phyloP scores from a whole-genome alignment of 345 rosid genomes.

The Eucalyptus virginea region DNA sequence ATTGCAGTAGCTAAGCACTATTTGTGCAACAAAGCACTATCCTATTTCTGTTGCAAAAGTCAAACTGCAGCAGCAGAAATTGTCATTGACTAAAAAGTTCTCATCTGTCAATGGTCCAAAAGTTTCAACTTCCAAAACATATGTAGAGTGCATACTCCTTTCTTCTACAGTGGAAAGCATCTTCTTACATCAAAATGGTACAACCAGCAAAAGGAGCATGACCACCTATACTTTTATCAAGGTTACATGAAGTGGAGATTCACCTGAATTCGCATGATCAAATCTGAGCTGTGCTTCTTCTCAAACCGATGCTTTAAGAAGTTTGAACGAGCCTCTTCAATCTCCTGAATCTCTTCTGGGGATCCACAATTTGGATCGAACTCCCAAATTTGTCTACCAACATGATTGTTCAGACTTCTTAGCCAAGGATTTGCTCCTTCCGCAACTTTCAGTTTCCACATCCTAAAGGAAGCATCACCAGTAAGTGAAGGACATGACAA shows the following conservation, averaged over 20 bases:
- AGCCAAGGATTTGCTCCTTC: slow-evolving; percentile 82
- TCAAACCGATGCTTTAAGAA: slow-evolving; percentile 45
- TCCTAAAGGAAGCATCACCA: not conserved
- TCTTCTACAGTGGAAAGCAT: not conserved
- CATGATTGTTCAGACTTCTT: slow-evolving; percentile 48
- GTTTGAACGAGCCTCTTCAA: slow-evolving; percentile 47
- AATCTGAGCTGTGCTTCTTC: slow-evolving; percentile 79
- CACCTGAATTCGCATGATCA: slow-evolving; percentile 86
- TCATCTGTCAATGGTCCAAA: not conserved
- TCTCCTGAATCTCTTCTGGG: slow-evolving; percentile 43
- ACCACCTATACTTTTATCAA: not conserved
- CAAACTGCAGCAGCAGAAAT: not conserved
- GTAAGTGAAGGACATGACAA: not conserved
- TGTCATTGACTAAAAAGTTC: not conserved
- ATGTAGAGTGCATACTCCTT: not conserved
- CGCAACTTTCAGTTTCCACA: slow-evolving; percentile 91
- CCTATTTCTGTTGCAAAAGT: not conserved
- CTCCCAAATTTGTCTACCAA: slow-evolving; percentile 86
- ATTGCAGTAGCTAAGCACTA: not conserved
- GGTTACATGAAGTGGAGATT: not conserved
- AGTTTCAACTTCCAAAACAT: not conserved
- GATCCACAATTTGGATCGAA: slow-evolving; percentile 64
- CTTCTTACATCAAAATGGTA: not conserved
- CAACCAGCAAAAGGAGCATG: not conserved
- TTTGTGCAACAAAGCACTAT: not conserved